phyloP scores from a whole-genome alignment of 2,329 filamentous ascomycete genomes.

The Penicillium sclerotigenum region DNA sequence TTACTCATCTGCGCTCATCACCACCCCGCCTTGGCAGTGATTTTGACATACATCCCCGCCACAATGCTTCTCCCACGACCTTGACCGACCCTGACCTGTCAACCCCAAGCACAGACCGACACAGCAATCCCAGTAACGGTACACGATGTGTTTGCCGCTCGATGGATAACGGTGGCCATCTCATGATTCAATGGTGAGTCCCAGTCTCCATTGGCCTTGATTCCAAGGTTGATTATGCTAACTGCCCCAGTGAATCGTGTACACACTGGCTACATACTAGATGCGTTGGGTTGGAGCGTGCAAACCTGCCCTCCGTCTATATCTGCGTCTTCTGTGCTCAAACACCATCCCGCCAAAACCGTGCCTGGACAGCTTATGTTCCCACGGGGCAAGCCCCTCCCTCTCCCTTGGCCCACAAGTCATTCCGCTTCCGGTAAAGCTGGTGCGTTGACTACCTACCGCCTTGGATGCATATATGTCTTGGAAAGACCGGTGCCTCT shows the following conservation, averaged over 20 bases:
- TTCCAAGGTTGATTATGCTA: constrained; percentile 5
- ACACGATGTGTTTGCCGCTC: constrained; percentile 60
- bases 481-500: constrained; percentile 9
- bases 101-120: constrained; percentile 54
- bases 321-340: constrained; percentile 52
- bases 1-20: constrained; percentile 43
- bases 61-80: constrained; percentile 50
- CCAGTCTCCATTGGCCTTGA: background rate
- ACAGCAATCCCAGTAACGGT: constrained; percentile 50
- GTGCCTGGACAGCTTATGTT: constrained; percentile 34
- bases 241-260: constrained; percentile 53
- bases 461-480: constrained; percentile 8
- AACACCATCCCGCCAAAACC: constrained; percentile 41
- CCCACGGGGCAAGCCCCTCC: constrained; percentile 33
- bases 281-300: constrained; percentile 55
- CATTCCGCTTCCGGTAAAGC: constrained; percentile 35
- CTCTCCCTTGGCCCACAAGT: constrained; percentile 44
- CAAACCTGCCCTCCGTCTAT: constrained; percentile 48
- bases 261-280: constrained; percentile 60
- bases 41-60: constrained; percentile 38
- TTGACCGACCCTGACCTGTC: constrained; percentile 50
- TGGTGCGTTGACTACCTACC: background rate
- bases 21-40: constrained; percentile 40
- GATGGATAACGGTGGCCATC: constrained; percentile 51
- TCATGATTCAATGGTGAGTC: constrained; percentile 59